Evolutionary conservation across 1,139 yeast genomes (phyloP), one percentile per base, ranked within the genome.

Genomic region (Torulaspora pretoriensis): DNA sequence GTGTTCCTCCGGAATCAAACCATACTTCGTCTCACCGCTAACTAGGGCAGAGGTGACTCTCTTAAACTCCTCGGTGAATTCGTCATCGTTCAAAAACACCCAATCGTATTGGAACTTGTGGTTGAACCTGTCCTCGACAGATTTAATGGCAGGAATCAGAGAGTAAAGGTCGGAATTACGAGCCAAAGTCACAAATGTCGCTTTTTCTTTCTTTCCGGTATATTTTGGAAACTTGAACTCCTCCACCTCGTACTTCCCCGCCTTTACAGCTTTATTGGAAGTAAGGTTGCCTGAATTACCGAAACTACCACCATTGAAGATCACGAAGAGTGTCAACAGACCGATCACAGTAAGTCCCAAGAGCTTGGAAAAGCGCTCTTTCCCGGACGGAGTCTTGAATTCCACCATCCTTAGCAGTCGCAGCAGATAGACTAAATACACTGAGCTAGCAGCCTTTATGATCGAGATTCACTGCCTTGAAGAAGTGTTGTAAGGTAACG

Each of bases 61-160:
- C 43, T 63, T 70, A 52, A 77, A 75, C 42, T 73, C 74, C 0
- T 71, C 70, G 25, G 68, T 61, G 56, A 77, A 77, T 9, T 70
- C 72, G 46, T 68, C 71, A 51, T 83, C 86, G 62, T 83, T 83
- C 51, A 82, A 68, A 59, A 83, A 83, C n/a, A 82, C 81, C 92
- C 92, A 83, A 55, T 81, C 87, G 63, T 83, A 83, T 56, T 80
- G 76, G 63, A 65, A 83, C 45, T 75, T 67, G 46, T 68, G 59
- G 67, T 87, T 86, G 68, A 86, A 87, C 38, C 92, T 72, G 57
- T 78, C 81, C 67, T 87, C 90, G 29, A 85, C 75, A 40, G 76
- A 71, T 45, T 77, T 73, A 37, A 87, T 78, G 4, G 94, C 78
- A 40, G 70, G 73, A 13, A 82, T 62, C 45, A 86, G 66, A 5